A percentile compares a stretch with the other conserved stretches of the same genome.
phyloP scores from a whole-genome alignment of 345 rosid genomes.

The Acer campestre region DNA sequence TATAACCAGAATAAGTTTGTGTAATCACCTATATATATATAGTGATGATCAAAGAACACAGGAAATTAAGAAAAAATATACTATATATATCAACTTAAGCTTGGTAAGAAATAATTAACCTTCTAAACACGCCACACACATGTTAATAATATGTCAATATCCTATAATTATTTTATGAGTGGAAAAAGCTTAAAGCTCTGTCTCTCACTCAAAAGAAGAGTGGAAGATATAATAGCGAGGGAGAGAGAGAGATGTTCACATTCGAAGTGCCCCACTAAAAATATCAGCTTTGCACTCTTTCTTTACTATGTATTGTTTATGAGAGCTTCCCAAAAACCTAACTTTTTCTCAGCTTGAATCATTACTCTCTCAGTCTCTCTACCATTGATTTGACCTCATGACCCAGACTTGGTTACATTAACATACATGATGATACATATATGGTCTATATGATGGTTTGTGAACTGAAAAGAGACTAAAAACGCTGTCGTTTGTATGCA shows the following conservation, averaged over 20 bases:
- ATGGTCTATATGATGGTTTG: background rate
- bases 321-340: background rate
- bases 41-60: too few relatives aligned
- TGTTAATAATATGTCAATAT: too few relatives aligned
- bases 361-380: background rate
- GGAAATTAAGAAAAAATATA: too few relatives aligned
- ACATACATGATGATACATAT: background rate
- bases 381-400: slow-evolving; percentile 16
- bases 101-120: too few relatives aligned
- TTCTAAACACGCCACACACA: too few relatives aligned
- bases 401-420: background rate
- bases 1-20: too few relatives aligned
- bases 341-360: slow-evolving; percentile 5
- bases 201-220: too few relatives aligned
- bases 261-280: slow-evolving; percentile 12
- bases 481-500: background rate
- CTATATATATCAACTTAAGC: too few relatives aligned
- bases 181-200: too few relatives aligned
- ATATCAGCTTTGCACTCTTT: background rate
- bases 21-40: too few relatives aligned
- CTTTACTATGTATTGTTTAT: background rate
- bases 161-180: too few relatives aligned
- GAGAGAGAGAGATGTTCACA: background rate
- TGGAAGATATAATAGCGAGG: too few relatives aligned
- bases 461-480: background rate